Percentiles rank a stretch among this genome's conserved stretches.
Evolutionary conservation across 2,329 filamentous ascomycete species (phyloP).

Genomic region (Didymella glomerata): DNA sequence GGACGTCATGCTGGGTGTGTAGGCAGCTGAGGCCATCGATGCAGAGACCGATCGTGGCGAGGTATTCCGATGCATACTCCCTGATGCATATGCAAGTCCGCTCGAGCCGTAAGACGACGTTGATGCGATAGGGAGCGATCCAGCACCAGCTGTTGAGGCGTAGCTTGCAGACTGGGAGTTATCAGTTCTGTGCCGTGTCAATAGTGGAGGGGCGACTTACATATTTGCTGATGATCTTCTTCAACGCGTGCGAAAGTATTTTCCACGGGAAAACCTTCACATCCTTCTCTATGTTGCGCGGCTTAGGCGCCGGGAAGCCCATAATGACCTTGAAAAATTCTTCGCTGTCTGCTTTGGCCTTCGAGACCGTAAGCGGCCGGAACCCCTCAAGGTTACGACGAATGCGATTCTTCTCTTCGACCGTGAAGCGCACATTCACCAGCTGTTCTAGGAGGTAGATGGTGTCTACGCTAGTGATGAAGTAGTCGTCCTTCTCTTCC

Average conservation of each 20-base stretch:
- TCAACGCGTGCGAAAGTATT: constrained; percentile 82
- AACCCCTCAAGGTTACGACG: constrained; percentile 95
- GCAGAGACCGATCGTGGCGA: constrained; percentile 60
- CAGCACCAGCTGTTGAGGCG: constrained; percentile 67
- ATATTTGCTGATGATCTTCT: constrained; percentile 99
- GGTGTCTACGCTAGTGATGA: constrained; percentile 95
- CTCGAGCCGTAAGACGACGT: constrained; percentile 49
- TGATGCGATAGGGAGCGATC: constrained; percentile 52
- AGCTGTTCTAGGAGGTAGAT: constrained; percentile 94
- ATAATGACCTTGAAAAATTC: constrained; percentile 99
- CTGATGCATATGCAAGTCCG: constrained; percentile 58
- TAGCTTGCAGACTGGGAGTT: constrained; percentile 69
- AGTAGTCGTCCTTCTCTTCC: constrained; percentile 90
- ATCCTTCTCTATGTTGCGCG: constrained; percentile 97
- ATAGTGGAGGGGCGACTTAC: constrained; percentile 56
- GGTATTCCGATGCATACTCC: constrained; percentile 57
- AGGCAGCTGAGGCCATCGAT: constrained; percentile 55
- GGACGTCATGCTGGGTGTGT: constrained; percentile 54
- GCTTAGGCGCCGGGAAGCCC: constrained; percentile 94
- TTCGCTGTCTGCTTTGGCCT: constrained; percentile 89
- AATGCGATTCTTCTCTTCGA: constrained; percentile 98
- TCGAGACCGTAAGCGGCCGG: constrained; percentile 90
- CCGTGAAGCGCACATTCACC: constrained; percentile 85
- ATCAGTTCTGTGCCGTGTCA: constrained; percentile 47
- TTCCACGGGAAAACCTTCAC: constrained; percentile 99